Evolutionary conservation across 2,329 filamentous ascomycete genomes (phyloP).

Genomic region (Colletotrichum neosansevieriae): DNA sequence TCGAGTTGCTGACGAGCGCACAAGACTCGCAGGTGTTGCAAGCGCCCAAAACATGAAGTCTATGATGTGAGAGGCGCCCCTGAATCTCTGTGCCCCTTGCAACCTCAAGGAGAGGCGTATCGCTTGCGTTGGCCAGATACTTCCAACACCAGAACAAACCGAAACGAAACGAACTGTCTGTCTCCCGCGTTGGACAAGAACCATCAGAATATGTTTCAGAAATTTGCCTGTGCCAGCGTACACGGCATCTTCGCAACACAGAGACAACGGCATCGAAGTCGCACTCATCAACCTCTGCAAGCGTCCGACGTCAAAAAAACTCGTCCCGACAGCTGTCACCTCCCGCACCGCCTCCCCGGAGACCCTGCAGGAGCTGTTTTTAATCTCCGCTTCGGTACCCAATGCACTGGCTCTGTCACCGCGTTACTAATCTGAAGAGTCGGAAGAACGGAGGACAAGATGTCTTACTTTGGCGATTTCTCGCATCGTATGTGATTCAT

Average conservation of each 20-base stretch:
- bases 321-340: constrained; percentile 32
- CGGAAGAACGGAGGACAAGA: background rate
- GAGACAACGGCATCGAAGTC: constrained; percentile 1
- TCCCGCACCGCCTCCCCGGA: background rate
- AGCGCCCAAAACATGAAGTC: background rate
- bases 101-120: constrained; percentile 1
- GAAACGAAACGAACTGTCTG: constrained; percentile 9
- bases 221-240: background rate
- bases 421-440: background rate
- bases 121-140: constrained; percentile 1
- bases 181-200: constrained; percentile 15
- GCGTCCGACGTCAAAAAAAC: constrained; percentile 34
- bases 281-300: constrained; percentile 14
- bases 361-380: constrained; percentile 29
- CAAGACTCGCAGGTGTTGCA: background rate
- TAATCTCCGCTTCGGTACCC: constrained; percentile 26
- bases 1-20: too few species aligned
- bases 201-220: constrained; percentile 28
- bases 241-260: constrained; percentile 17
- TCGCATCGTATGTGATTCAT: background rate
- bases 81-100: background rate
- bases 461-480: constrained; percentile 11
- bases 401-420: constrained; percentile 4
- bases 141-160: background rate
- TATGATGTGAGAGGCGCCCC: constrained; percentile 15